phyloP scores from a whole-genome alignment of 257 asterid species.

The Oldenlandia corymbosa region DNA sequence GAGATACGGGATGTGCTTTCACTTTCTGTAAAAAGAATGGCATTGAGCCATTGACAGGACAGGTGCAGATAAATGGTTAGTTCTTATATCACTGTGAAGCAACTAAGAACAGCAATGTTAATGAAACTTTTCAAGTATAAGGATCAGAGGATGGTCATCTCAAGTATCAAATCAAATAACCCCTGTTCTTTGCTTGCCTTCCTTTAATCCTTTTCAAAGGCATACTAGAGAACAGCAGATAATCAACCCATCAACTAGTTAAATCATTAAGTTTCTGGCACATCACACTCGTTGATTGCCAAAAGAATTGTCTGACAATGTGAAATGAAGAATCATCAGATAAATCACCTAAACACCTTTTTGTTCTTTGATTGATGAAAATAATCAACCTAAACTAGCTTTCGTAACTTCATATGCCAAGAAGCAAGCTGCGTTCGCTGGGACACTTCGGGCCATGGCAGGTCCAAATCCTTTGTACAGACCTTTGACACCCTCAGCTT shows the following conservation, averaged over 20 bases:
- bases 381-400: constrained; percentile 64
- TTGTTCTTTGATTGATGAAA: constrained; percentile 1
- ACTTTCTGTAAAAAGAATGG: no score
- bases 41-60: no score
- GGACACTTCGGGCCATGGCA: constrained; percentile 82
- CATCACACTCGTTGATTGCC: neutral
- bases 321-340: neutral
- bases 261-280: neutral
- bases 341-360: neutral
- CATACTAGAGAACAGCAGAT: neutral
- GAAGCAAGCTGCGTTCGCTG: constrained; percentile 88
- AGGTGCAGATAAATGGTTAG: no score
- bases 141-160: neutral
- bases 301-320: constrained; percentile 2
- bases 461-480: constrained; percentile 86
- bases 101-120: neutral
- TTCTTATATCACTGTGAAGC: no score
- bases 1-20: no score
- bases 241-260: neutral
- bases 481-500: constrained; percentile 66
- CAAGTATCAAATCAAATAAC: neutral
- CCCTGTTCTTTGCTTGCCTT: neutral
- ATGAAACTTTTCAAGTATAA: no score
- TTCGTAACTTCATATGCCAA: constrained; percentile 73
- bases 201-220: no score